A percentile compares a stretch with the other conserved stretches of the same genome.
Evolutionary conservation across 164 flowering plant genomes (phyloP).

Genomic region (Litsea cubeba): DNA sequence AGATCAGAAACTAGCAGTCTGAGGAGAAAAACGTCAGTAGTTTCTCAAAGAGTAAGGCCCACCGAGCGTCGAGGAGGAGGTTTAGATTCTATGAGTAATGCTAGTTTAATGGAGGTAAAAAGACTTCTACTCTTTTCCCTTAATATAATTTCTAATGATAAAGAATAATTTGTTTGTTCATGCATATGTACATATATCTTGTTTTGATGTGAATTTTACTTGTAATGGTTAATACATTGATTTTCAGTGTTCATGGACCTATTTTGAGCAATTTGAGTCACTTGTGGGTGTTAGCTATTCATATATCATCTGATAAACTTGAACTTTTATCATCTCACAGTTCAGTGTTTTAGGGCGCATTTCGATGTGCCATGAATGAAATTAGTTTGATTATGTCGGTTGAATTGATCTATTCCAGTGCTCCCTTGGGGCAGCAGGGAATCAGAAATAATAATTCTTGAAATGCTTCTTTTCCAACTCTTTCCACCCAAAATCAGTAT

Average conservation of each 20-base stretch:
- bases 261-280: not conserved
- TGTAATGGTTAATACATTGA: too few relatives aligned
- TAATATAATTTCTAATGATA: not conserved
- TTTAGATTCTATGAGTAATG: conserved; percentile 55
- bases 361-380: too few relatives aligned
- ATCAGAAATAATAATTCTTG: too few relatives aligned
- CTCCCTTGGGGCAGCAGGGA: too few relatives aligned
- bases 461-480: too few relatives aligned
- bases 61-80: conserved; percentile 28
- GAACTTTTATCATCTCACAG: not conserved
- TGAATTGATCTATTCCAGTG: too few relatives aligned
- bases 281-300: not conserved
- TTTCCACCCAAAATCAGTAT: too few relatives aligned
- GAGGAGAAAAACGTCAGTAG: conserved; percentile 39
- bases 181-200: not conserved
- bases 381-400: too few relatives aligned
- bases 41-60: conserved; percentile 41
- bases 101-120: conserved; percentile 79
- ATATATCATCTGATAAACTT: not conserved
- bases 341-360: too few relatives aligned
- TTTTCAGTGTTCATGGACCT: not conserved
- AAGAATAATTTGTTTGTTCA: not conserved
- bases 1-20: conserved; percentile 60
- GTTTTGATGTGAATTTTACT: not conserved
- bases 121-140: not conserved